A percentile compares a stretch with the other conserved stretches of the same genome.
Conservation (phyloP, 2,329 filamentous ascomycete genomes). For the Dryadomyces quercivorus region DNA sequence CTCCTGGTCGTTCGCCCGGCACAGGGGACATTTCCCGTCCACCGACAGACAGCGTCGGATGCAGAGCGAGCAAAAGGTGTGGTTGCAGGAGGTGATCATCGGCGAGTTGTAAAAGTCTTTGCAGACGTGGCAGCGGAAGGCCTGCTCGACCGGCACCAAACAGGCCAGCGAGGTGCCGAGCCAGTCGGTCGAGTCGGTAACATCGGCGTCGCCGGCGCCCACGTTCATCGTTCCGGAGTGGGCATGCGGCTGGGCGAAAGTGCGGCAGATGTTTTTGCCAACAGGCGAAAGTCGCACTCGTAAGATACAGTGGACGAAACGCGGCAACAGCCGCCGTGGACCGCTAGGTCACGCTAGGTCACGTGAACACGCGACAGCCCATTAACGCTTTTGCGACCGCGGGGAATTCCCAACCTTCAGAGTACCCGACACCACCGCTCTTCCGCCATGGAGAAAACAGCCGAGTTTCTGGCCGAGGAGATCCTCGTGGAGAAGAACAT, state of each 20-base stretch:
- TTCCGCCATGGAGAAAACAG: constrained; percentile 47
- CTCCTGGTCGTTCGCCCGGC: constrained; percentile 68
- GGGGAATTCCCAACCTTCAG: not conserved
- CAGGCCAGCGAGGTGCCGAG: constrained; percentile 53
- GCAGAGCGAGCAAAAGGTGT: constrained; percentile 94
- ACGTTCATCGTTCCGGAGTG: constrained; percentile 4
- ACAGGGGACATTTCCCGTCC: constrained; percentile 81
- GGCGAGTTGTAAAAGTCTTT: constrained; percentile 95
- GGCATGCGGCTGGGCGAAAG: not conserved
- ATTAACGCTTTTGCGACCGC: not conserved
- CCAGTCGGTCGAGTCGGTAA: constrained; percentile 81
- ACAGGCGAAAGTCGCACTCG: too few relatives aligned
- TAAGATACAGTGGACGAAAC: too few relatives aligned
- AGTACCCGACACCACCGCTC: too few relatives aligned
- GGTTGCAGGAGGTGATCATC: constrained; percentile 87
- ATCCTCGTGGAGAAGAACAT: constrained; percentile 65
- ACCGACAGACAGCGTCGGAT: constrained; percentile 75
- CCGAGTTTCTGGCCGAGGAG: constrained; percentile 60
- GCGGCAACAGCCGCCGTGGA: not conserved
- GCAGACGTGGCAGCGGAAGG: constrained; percentile 90
- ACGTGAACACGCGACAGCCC: constrained; percentile 11
- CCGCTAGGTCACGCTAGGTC: constrained; percentile 6
- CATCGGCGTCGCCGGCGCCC: constrained; percentile 24
- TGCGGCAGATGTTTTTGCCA: too few relatives aligned
- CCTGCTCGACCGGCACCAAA: constrained; percentile 64